Evolutionary conservation across 805 yeast species (phyloP).

Genomic region (Lipomyces mesembrius): DNA sequence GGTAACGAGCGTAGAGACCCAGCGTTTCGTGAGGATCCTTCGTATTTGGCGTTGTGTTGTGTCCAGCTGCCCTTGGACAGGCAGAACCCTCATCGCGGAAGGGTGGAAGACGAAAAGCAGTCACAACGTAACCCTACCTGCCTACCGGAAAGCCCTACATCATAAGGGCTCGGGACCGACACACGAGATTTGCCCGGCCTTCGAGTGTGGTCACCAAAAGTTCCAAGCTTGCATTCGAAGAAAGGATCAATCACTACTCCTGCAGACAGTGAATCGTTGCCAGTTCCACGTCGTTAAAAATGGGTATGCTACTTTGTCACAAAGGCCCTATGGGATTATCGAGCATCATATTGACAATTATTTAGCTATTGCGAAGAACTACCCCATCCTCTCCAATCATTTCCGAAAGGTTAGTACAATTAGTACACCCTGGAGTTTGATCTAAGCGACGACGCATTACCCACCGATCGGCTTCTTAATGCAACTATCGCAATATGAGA

Average conservation of each 20-base stretch:
- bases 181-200: background rate
- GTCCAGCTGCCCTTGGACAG: background rate
- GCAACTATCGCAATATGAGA: background rate
- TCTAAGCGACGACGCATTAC: background rate
- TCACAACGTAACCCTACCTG: background rate
- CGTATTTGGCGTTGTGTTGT: conserved; percentile 5
- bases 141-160: background rate
- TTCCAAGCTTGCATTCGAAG: background rate
- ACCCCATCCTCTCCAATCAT: conserved; percentile 99
- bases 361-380: conserved; percentile 95
- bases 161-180: background rate
- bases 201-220: conserved; percentile 4
- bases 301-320: conserved; percentile 26
- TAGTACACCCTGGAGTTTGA: background rate
- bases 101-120: background rate
- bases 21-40: background rate
- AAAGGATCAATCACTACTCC: background rate
- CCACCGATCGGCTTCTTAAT: background rate
- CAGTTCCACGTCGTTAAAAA: conserved; percentile 22
- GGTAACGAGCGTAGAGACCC: background rate
- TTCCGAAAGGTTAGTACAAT: conserved; percentile 70
- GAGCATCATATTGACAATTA: background rate
- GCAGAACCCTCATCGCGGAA: background rate
- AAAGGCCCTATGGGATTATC: background rate
- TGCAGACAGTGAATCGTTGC: background rate